A percentile compares a stretch with the other conserved stretches of the same genome.
phyloP scores from a whole-genome alignment of 2,329 filamentous ascomycete species.

The Fusarium aywerte region DNA sequence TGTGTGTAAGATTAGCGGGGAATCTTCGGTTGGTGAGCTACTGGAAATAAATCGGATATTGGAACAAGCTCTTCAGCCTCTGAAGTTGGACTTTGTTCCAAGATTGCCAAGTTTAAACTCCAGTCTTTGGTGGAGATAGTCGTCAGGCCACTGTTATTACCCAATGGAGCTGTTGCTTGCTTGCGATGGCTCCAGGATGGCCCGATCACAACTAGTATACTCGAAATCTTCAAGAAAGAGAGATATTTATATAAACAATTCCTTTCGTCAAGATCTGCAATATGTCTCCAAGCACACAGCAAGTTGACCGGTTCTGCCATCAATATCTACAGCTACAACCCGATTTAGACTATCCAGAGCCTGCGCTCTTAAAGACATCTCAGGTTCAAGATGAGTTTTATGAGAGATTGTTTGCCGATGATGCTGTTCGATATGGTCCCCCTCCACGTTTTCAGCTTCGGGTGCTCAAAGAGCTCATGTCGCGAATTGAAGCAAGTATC shows the following conservation, averaged over 20 bases:
- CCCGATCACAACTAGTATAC: slow-evolving; percentile 15
- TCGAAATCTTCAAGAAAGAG: background rate
- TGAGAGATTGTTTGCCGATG: slow-evolving; percentile 71
- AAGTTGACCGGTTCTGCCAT: slow-evolving; percentile 67
- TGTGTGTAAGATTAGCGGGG: background rate
- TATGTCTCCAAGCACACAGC: slow-evolving; percentile 30
- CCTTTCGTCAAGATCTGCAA: background rate
- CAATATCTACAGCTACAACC: slow-evolving; percentile 84
- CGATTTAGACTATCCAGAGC: slow-evolving; percentile 71
- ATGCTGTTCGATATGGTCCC: slow-evolving; percentile 65
- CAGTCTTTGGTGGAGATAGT: slow-evolving; percentile 38
- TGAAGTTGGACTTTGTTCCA: slow-evolving; percentile 11
- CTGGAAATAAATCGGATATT: slow-evolving; percentile 21
- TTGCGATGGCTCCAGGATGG: slow-evolving; percentile 23
- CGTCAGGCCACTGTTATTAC: slow-evolving; percentile 22
- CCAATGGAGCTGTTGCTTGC: slow-evolving; percentile 24
- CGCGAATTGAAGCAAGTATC: slow-evolving; percentile 77
- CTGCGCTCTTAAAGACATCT: slow-evolving; percentile 66
- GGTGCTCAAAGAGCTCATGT: slow-evolving; percentile 77
- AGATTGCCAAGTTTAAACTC: slow-evolving; percentile 32
- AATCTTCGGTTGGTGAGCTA: slow-evolving; percentile 19
- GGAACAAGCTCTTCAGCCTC: background rate
- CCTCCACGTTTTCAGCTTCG: slow-evolving; percentile 76
- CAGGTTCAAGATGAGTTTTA: slow-evolving; percentile 75
- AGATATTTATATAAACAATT: background rate